These are phyloP conservation scores for Aureobasidium sp. DNA, from an alignment of 2,329 filamentous ascomycete genomes.

Conservation along the genomic window DNA sequence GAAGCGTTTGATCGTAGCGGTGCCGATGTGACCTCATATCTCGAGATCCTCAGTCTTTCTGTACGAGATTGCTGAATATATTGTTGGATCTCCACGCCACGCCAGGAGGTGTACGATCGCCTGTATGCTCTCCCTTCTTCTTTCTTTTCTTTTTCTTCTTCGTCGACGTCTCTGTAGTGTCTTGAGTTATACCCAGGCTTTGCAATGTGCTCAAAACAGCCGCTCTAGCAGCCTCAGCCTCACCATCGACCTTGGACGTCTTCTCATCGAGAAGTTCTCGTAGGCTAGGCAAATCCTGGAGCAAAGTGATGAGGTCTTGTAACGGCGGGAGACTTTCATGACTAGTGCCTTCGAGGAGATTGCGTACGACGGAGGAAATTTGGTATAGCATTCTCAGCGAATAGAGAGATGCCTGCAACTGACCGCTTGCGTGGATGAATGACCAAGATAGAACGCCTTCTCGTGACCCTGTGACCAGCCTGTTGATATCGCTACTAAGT, in stretches of 20 bases:
- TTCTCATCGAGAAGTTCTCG: conserved; percentile 10
- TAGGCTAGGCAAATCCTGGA: neutral
- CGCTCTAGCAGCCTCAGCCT: neutral
- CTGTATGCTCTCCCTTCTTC: conserved; percentile 15
- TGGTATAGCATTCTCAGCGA: conserved; percentile 38
- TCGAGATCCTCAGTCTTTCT: neutral
- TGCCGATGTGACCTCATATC: neutral
- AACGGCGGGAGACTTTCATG: neutral
- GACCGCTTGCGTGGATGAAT: conserved; percentile 33
- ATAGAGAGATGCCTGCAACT: conserved; percentile 37
- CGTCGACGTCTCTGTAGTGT: neutral
- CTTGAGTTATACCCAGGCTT: neutral
- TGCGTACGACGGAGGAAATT: conserved; percentile 20
- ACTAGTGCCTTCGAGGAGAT: neutral
- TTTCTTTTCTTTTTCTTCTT: conserved; percentile 15
- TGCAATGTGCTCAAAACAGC: neutral
- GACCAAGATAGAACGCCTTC: conserved; percentile 25
- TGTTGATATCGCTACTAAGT: neutral
- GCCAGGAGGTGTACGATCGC: neutral
- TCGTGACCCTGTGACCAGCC: conserved; percentile 10
- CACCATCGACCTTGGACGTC: neutral
- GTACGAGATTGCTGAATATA: conserved; percentile 14
- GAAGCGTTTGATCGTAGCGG: neutral
- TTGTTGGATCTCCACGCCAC: conserved; percentile 13
- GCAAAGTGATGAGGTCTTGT: neutral